phyloP scores from a whole-genome alignment of 2,329 filamentous ascomycete genomes.

The Harringtonia aguacate region DNA sequence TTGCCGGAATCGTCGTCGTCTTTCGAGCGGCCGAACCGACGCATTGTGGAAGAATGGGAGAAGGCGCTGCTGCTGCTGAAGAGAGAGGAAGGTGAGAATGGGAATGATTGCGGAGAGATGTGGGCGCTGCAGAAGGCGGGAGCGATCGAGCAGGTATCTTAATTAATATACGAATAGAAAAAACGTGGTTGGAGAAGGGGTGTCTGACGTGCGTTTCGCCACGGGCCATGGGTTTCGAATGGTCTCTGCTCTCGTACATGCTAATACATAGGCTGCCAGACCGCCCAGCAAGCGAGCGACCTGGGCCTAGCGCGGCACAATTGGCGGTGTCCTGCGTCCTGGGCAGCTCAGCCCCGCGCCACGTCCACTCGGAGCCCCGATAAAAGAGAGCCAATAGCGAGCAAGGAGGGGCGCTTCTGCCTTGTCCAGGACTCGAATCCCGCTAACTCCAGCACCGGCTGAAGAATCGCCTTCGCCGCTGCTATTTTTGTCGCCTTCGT shows the following conservation, averaged over 20 bases:
- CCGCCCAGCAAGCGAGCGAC: too few relatives aligned
- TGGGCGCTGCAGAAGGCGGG: neutral
- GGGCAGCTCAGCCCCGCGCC: slow-evolving; percentile 8
- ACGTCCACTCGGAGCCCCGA: slow-evolving; percentile 5
- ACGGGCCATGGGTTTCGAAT: slow-evolving; percentile 9
- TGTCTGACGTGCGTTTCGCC: slow-evolving; percentile 12
- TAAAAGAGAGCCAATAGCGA: too few relatives aligned
- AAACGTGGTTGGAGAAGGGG: neutral
- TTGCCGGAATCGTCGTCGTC: slow-evolving; percentile 36
- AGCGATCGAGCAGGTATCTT: too few relatives aligned
- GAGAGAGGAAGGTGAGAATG: neutral
- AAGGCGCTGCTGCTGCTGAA: too few relatives aligned
- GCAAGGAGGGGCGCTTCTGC: neutral
- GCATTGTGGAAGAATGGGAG: slow-evolving; percentile 38
- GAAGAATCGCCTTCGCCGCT: too few relatives aligned
- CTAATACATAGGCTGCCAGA: too few relatives aligned
- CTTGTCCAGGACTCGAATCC: neutral
- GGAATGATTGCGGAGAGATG: neutral
- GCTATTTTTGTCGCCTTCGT: neutral
- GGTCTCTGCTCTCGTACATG: too few relatives aligned
- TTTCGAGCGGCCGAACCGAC: slow-evolving; percentile 45
- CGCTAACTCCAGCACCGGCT: neutral
- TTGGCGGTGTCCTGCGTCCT: neutral
- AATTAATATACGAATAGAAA: neutral
- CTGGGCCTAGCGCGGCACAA: neutral